Evolutionary conservation across 2,329 filamentous ascomycete species (phyloP), one percentile per base, ranked within the genome.

Genomic region (Triangularia verruculosa): DNA sequence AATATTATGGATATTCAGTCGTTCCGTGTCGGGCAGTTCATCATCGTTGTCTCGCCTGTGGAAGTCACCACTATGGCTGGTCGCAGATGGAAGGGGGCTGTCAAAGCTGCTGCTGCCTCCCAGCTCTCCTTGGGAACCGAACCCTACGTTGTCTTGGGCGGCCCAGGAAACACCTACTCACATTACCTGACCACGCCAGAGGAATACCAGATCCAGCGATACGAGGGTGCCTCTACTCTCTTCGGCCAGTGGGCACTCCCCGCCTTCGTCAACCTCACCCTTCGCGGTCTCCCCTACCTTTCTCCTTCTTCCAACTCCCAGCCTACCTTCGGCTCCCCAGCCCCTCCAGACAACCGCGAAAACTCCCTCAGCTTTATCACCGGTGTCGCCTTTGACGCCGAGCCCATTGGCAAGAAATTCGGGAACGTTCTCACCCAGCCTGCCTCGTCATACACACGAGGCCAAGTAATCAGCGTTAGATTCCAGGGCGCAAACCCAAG

Each of bases 51-150:
- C n/a, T 89, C 89, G 27, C 89, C 93, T 0, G 91, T 92, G 54
- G 93, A 97, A 77, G 92, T 91, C 0, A 95, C 91, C 0, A 97
- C 93, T 8, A 97, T 97, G 93, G 85, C 91, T 0, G 93, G 93
- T 1, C 86, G 93, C 11, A 86, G 93, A 32, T 97, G 93, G 93
- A 90, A 89, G 70, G 81, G 85, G 64, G 89, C 91, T 1, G 81
- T 95, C 60, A 79, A 82, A 20, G 75, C 77, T 1, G 82, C 85
- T 51, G 83, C 83, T 5, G 70, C 74, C 1, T 70, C 74, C 1
- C 64, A 69, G 11, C 70, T 79, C 0, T 77, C 83, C 9, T 70
- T 78, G 3, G 70, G 68, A 5, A 70, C 72, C 7, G 81, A 87
- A 54, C 89, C 90, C 0, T 75, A 89, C 13, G 91, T 96, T 0